These are phyloP conservation scores for Pichia sp. DNA, from an alignment of 1,139 yeast species.

Conservation along the genomic window DNA sequence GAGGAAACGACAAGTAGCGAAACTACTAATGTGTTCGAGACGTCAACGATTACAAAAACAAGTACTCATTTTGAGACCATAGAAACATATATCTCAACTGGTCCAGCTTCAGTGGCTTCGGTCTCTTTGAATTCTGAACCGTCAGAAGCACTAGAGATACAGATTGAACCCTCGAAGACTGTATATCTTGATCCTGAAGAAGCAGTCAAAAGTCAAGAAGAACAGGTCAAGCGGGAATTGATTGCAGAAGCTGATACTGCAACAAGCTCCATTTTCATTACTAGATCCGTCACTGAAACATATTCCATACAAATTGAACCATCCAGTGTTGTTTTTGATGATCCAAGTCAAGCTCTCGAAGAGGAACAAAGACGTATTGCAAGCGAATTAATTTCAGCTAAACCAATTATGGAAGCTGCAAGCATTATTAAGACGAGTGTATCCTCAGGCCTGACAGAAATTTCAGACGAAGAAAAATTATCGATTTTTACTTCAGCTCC, in stretches of 20 bases:
- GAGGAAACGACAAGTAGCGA: background rate
- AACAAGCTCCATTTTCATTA: too few relatives aligned
- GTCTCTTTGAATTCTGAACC: background rate
- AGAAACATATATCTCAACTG: too few relatives aligned
- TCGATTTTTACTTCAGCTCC: too few relatives aligned
- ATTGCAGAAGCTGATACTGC: too few relatives aligned
- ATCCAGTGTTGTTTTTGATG: constrained; percentile 1
- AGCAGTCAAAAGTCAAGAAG: background rate
- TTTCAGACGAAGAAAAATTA: too few relatives aligned
- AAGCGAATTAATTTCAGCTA: background rate
- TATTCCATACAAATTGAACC: constrained; percentile 15
- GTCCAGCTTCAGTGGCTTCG: background rate
- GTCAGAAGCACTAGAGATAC: constrained; percentile 4
- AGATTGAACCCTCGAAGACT: constrained; percentile 8
- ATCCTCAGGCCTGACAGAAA: too few relatives aligned
- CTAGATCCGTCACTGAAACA: background rate
- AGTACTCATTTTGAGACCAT: too few relatives aligned
- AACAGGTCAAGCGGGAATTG: constrained; percentile 2
- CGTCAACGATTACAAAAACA: background rate
- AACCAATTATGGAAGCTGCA: background rate
- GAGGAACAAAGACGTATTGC: constrained; percentile 7
- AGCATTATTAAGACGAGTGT: too few relatives aligned
- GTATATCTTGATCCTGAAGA: background rate
- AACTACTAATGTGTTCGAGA: background rate
- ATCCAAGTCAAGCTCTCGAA: constrained; percentile 2